A percentile compares a stretch with the other conserved stretches of the same genome.
Evolutionary conservation across 2,329 filamentous ascomycete genomes (phyloP).

Genomic region (Colletotrichum gigasporum): DNA sequence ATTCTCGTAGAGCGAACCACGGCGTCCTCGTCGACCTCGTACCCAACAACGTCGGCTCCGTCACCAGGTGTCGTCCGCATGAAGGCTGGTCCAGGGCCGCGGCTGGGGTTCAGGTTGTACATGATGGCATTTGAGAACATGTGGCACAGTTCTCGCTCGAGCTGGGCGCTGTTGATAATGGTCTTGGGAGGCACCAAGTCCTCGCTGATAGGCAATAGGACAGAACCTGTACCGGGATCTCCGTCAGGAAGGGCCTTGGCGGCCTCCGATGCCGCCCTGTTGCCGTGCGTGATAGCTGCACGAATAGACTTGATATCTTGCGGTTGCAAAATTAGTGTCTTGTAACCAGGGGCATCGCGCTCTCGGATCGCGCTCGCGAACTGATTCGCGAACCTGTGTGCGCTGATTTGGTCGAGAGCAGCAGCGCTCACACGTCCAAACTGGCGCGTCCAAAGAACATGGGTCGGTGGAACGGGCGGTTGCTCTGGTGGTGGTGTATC

Average conservation of each 20-base stretch:
- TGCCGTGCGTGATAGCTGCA: conserved; percentile 78
- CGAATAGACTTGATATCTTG: conserved; percentile 84
- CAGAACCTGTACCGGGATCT: conserved; percentile 63
- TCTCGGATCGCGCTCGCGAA: conserved; percentile 81
- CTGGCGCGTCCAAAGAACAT: conserved; percentile 80
- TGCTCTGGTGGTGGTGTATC: conserved; percentile 56
- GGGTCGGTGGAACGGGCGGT: conserved; percentile 64
- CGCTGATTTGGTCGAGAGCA: conserved; percentile 79
- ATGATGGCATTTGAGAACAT: conserved; percentile 99
- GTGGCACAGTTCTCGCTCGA: conserved; percentile 92
- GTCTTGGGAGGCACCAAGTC: conserved; percentile 86
- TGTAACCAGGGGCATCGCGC: conserved; percentile 79
- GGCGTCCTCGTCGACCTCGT: conserved; percentile 81
- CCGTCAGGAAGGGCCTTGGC: conserved; percentile 69
- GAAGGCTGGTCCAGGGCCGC: conserved; percentile 73
- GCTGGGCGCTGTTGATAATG: conserved; percentile 91
- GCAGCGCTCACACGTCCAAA: conserved; percentile 78
- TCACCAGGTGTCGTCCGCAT: conserved; percentile 49
- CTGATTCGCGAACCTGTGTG: conserved; percentile 81
- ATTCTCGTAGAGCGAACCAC: conserved; percentile 87
- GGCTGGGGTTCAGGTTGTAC: conserved; percentile 89
- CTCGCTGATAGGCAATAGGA: conserved; percentile 75
- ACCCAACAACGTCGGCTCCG: conserved; percentile 61
- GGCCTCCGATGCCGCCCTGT: conserved; percentile 68
- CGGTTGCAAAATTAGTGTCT: conserved; percentile 76